A percentile compares a stretch with the other conserved stretches of the same genome.
phyloP scores from a whole-genome alignment of 2,329 filamentous ascomycete species.

The Diplocarpon mali region DNA sequence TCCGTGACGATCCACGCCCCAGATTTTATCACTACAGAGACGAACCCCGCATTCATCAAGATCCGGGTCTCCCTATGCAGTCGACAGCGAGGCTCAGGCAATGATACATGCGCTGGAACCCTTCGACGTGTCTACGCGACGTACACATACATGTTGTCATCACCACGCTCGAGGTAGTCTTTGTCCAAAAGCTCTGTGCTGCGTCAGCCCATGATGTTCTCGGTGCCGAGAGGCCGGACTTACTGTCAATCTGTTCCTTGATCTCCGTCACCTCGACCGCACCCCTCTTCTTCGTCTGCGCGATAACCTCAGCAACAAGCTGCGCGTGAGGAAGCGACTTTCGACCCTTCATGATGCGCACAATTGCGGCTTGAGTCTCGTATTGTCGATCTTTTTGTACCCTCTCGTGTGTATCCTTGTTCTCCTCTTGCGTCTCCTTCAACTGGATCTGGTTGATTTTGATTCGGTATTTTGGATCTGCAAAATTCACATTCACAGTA shows the following conservation, averaged over 20 bases:
- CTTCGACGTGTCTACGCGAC: slow-evolving; percentile 40
- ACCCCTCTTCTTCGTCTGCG: slow-evolving; percentile 75
- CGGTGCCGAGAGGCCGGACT: slow-evolving; percentile 27
- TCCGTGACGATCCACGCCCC: too few relatives aligned
- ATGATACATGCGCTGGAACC: background rate
- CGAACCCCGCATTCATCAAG: too few relatives aligned
- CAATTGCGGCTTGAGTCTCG: slow-evolving; percentile 94
- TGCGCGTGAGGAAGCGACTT: slow-evolving; percentile 82
- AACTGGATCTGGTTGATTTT: slow-evolving; percentile 99
- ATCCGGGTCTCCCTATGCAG: too few relatives aligned
- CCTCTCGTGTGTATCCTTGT: slow-evolving; percentile 83
- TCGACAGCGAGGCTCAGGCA: background rate
- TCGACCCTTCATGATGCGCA: slow-evolving; percentile 90
- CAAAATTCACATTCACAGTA: slow-evolving; percentile 66
- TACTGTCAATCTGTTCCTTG: slow-evolving; percentile 94
- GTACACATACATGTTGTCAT: slow-evolving; percentile 54
- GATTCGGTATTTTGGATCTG: slow-evolving; percentile 73
- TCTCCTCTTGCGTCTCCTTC: slow-evolving; percentile 91
- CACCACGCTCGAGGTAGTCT: slow-evolving; percentile 77
- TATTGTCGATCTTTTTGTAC: slow-evolving; percentile 85
- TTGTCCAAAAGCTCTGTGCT: slow-evolving; percentile 65
- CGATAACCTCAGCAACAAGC: slow-evolving; percentile 84
- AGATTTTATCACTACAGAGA: too few relatives aligned
- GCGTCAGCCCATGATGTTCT: slow-evolving; percentile 22
- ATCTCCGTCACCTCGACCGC: slow-evolving; percentile 79